Conservation (phyloP, 2,329 filamentous ascomycete species). For the Onygena corvina region DNA sequence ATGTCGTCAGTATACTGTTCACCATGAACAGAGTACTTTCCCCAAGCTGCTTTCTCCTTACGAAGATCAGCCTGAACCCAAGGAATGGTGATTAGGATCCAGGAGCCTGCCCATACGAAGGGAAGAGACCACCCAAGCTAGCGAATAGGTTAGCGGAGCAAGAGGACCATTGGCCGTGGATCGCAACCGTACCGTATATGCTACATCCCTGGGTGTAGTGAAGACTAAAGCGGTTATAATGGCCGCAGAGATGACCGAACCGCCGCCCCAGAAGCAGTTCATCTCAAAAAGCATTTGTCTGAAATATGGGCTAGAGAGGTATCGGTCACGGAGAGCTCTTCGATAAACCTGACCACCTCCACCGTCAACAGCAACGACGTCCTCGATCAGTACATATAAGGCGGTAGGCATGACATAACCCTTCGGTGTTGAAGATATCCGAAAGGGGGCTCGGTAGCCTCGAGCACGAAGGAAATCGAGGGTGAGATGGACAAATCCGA, state of each 20-base stretch:
- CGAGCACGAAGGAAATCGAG: constrained; percentile 33
- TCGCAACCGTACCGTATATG: constrained; percentile 34
- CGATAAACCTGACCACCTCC: constrained; percentile 46
- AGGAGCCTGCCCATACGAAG: constrained; percentile 33
- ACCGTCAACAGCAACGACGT: constrained; percentile 55
- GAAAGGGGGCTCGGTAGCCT: constrained; percentile 44
- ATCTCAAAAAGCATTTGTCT: constrained; percentile 42
- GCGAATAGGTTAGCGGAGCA: neutral
- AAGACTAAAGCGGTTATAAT: constrained; percentile 40
- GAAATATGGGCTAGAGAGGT: constrained; percentile 44
- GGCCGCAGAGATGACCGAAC: constrained; percentile 37
- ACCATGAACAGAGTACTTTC: constrained; percentile 25
- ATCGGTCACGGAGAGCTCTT: constrained; percentile 40
- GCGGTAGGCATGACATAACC: constrained; percentile 48
- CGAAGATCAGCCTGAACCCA: constrained; percentile 37
- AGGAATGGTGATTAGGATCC: constrained; percentile 36
- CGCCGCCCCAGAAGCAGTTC: constrained; percentile 47
- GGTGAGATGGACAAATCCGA: constrained; percentile 31
- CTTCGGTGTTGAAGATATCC: constrained; percentile 52
- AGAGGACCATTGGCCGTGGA: neutral
- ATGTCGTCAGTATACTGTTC: constrained; percentile 31
- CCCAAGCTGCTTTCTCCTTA: constrained; percentile 35
- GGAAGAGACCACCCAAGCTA: constrained; percentile 35
- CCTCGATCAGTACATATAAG: constrained; percentile 54
- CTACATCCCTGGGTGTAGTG: constrained; percentile 37